Percentiles rank a stretch among this genome's conserved stretches.
phyloP scores from a whole-genome alignment of 1,139 yeast species.

The Yamadazyma pseudoaaseri region DNA sequence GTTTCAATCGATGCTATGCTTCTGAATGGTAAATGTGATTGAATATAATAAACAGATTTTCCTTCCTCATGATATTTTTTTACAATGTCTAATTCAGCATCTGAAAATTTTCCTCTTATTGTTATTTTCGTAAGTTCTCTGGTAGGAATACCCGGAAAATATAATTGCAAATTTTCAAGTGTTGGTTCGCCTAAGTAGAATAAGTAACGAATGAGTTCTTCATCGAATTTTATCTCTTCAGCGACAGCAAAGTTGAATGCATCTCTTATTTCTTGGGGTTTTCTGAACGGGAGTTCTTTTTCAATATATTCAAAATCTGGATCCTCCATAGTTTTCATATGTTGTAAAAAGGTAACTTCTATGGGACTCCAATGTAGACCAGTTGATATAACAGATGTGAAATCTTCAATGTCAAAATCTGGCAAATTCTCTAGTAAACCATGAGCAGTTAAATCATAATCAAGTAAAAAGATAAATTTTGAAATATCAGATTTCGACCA shows the following conservation, averaged over 20 bases:
- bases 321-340: conserved; percentile 7
- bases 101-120: background rate
- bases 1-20: conserved; percentile 13
- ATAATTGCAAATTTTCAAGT: conserved; percentile 9
- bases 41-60: conserved; percentile 11
- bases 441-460: conserved; percentile 13
- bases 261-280: conserved; percentile 4
- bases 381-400: conserved; percentile 2
- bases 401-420: conserved; percentile 11
- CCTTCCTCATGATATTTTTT: conserved; percentile 7
- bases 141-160: conserved; percentile 16
- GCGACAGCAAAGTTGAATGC: conserved; percentile 2
- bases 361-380: conserved; percentile 12
- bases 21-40: conserved; percentile 16
- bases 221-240: conserved; percentile 7
- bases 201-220: conserved; percentile 9
- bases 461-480: conserved; percentile 4
- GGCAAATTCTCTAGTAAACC: conserved; percentile 17
- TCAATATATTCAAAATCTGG: conserved; percentile 5
- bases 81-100: conserved; percentile 4
- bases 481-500: conserved; percentile 8
- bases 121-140: conserved; percentile 11
- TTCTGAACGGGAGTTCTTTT: conserved; percentile 15
- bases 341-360: conserved; percentile 11
- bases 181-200: conserved; percentile 7